Percentiles rank a stretch among this genome's conserved stretches.
Evolutionary conservation across 192 early-diverging fungal genomes (phyloP).

Genomic region (Bifiguratus adelaidae): DNA sequence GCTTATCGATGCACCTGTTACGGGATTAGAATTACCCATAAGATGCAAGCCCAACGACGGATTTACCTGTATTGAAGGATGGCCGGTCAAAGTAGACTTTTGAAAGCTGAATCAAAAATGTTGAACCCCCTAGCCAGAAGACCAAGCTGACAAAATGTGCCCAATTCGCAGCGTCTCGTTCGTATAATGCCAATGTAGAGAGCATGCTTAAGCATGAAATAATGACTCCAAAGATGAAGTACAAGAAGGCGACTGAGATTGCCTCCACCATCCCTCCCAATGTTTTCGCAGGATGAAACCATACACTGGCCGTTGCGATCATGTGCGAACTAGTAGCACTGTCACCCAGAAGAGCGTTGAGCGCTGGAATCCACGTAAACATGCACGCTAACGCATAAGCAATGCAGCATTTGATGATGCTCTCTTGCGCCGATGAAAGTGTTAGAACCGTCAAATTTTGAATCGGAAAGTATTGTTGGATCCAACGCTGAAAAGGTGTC

Average conservation of each 20-base stretch:
- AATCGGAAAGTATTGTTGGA: not conserved
- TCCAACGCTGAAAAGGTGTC: not conserved
- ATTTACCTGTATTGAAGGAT: too few relatives aligned
- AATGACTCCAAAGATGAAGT: conserved; percentile 23
- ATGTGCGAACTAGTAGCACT: conserved; percentile 54
- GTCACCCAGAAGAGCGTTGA: conserved; percentile 37
- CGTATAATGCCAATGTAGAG: conserved; percentile 35
- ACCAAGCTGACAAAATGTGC: conserved; percentile 32
- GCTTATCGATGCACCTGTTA: conserved; percentile 35
- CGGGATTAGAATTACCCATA: too few relatives aligned
- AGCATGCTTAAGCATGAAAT: conserved; percentile 30
- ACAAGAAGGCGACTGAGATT: conserved; percentile 19
- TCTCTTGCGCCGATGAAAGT: conserved; percentile 3
- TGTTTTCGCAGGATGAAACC: conserved; percentile 68
- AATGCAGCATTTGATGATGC: conserved; percentile 48
- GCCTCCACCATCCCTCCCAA: conserved; percentile 54
- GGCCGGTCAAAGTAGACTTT: too few relatives aligned
- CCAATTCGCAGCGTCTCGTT: conserved; percentile 11
- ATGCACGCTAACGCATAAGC: conserved; percentile 58
- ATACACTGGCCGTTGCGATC: conserved; percentile 64
- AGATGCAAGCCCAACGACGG: too few relatives aligned
- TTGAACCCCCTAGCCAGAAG: conserved; percentile 40
- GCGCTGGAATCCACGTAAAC: conserved; percentile 50
- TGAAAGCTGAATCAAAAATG: conserved; percentile 34
- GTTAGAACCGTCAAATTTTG: not conserved